Base-by-base conservation (phyloP, 495 filamentous ascomycete genomes). In the Aspergillus biplanus region DNA sequence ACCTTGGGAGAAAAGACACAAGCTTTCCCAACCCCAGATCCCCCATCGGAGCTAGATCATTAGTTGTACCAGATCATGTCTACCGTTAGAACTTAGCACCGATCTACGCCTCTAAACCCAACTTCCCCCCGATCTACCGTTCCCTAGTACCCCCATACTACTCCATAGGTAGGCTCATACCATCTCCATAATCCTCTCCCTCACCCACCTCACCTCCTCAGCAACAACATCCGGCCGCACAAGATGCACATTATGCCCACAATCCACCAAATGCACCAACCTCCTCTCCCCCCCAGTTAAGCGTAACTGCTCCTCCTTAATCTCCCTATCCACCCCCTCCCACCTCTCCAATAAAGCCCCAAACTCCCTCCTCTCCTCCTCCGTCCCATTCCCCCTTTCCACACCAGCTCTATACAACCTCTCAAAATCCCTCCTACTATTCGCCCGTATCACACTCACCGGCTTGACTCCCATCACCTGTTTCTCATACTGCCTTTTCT, bases 231-330 rank as follows among this genome's bases (percentile, higher is more conserved):
- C 82, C 35, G 81, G 82, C 7, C 78, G 71, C 6, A 78, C 64
- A 21, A 80, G 54, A 61, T 83, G 76, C 12, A 85, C 73, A 71
- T 83, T 70, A 66, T 85, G 83, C 18, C 82, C 82, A 65, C 78
- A 82, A 21, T 78, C 80, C 6, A 75, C 66, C 4, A 83, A 16
- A 42, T 78, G 66, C 18, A 80, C 70, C 21, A 77, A 73, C 48
- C 74, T 70, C 47, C 69, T 74, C 0, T 42, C 70, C 35, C 65
- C 66, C 0, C 33, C 37, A 0, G 77, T 78, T 35, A 83, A 68
- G 18, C 65, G 64, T 35, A 84, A 59, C 72, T 83, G 80, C 54
- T 78, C 76, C 64, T 70, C 71, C 67, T 81, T 80, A 61, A 83
- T 63, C 59, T 68, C 65, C 67, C 69, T 59, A 54, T 82, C 80